Conservation (phyloP, 2,329 filamentous ascomycete genomes). For the Botrytis porri region DNA sequence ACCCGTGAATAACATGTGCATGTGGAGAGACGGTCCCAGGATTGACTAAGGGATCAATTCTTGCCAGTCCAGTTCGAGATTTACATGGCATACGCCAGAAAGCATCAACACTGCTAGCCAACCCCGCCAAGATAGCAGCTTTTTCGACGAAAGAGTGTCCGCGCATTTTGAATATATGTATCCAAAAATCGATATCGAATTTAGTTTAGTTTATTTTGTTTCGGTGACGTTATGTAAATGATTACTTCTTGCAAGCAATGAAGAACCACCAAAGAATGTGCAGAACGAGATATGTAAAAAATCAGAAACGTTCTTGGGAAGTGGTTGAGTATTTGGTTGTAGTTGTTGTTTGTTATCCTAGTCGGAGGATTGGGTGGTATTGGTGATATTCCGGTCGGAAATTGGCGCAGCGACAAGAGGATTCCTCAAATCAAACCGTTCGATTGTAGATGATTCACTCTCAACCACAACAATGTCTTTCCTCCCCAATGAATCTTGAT, state of each 20-base stretch:
- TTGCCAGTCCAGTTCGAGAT: slow-evolving; percentile 63
- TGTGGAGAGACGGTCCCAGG: slow-evolving; percentile 58
- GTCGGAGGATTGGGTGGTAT: background rate
- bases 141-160: slow-evolving; percentile 8
- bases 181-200: background rate
- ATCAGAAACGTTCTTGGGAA: background rate
- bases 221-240: background rate
- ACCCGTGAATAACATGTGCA: slow-evolving; percentile 73
- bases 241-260: background rate
- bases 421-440: background rate
- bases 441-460: slow-evolving; percentile 7
- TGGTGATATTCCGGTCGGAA: background rate
- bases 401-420: background rate
- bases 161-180: slow-evolving; percentile 9
- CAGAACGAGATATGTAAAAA: background rate
- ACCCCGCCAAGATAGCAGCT: background rate
- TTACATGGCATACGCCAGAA: slow-evolving; percentile 92
- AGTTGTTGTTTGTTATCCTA: background rate
- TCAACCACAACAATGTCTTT: background rate
- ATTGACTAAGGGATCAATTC: slow-evolving; percentile 74
- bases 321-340: background rate
- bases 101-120: slow-evolving; percentile 47
- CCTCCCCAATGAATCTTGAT: background rate
- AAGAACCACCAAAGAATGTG: slow-evolving; percentile 7
- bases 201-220: background rate